Evolutionary conservation across 2,329 filamentous ascomycete genomes (phyloP), one percentile per base, ranked within the genome.

Genomic region (Fusarium denticulatum): DNA sequence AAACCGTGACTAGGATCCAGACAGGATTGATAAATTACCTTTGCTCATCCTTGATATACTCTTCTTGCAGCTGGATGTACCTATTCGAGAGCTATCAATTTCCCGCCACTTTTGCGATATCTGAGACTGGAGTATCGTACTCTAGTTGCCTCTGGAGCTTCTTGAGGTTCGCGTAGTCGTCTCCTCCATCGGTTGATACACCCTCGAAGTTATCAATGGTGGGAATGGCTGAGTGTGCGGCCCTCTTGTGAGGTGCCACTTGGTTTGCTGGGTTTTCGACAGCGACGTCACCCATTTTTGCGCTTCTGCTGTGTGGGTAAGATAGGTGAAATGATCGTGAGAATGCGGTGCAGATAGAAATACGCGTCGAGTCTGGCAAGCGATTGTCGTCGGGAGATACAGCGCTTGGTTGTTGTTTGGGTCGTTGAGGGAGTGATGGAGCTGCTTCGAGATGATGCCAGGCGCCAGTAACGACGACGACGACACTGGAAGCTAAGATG

Each of bases 1-100:
- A 56, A 30, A 12, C 13, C 43, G 22, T 18, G 14, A 20, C 14
- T 20, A 15, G 7, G 12, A 1, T 22, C 10, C 26, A n/a, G 4
- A 9, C 26, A 15, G 5, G 13, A 49, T 18, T 24, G 10, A 42
- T 60, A 43, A 69, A 81, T 62, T 84, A 93, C 93, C 94, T 92
- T 86, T 99, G 96, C 88, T 99, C 96, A 90, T 99, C 96, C 87
- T 99, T 99, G 91, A 99, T 99, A 85, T 99, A 99, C 83, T 99
- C 96, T 85, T 99, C 96, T 86, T 99, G 96, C 78, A 99, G 89
- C 85, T 98, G 94, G 82, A 98, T 97, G 84, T 97, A 94, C 83
- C 92, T 94, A 78, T 74, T 64, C 39, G 64, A 84, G 80, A 46
- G 58, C 63, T 68, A 73, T 74, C 47, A 76, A 67, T 53, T 46